phyloP scores from a whole-genome alignment of 2,329 filamentous ascomycete genomes.

The Fusarium xyrophilum region DNA sequence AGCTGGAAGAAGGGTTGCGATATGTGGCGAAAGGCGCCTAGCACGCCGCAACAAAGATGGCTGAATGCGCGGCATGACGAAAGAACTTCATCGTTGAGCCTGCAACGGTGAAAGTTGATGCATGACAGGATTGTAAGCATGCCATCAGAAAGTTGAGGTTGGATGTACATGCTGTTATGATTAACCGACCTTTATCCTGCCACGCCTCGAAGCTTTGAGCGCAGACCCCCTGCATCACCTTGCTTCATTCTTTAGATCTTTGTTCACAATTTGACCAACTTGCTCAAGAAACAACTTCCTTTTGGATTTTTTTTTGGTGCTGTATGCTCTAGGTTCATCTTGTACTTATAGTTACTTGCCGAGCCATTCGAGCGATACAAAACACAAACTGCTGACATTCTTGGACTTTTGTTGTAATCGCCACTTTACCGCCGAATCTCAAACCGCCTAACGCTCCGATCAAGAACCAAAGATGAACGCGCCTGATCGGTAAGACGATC shows the following conservation, averaged over 20 bases:
- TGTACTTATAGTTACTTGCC: background rate
- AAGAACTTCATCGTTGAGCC: slow-evolving; percentile 18
- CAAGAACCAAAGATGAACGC: slow-evolving; percentile 57
- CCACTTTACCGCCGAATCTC: slow-evolving; percentile 33
- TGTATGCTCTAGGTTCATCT: background rate
- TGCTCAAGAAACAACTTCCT: background rate
- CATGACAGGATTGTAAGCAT: background rate
- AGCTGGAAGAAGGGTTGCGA: slow-evolving; percentile 67
- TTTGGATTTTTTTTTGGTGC: slow-evolving; percentile 6
- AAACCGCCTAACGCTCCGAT: background rate
- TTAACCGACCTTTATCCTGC: slow-evolving; percentile 44
- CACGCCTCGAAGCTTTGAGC: slow-evolving; percentile 17
- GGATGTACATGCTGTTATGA: background rate
- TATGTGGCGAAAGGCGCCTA: slow-evolving; percentile 58
- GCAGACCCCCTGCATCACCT: slow-evolving; percentile 16
- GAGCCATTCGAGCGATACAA: background rate
- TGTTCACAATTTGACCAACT: slow-evolving; percentile 10
- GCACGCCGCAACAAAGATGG: slow-evolving; percentile 64
- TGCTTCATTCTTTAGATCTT: slow-evolving; percentile 28
- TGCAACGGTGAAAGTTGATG: background rate
- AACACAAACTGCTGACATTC: background rate
- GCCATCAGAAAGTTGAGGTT: background rate
- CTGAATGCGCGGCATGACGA: slow-evolving; percentile 67
- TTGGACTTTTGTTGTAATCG: slow-evolving; percentile 21
- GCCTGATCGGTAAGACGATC: slow-evolving; percentile 58